phyloP scores from a whole-genome alignment of 2,329 filamentous ascomycete genomes.

The Aspergillus brasiliensis region DNA sequence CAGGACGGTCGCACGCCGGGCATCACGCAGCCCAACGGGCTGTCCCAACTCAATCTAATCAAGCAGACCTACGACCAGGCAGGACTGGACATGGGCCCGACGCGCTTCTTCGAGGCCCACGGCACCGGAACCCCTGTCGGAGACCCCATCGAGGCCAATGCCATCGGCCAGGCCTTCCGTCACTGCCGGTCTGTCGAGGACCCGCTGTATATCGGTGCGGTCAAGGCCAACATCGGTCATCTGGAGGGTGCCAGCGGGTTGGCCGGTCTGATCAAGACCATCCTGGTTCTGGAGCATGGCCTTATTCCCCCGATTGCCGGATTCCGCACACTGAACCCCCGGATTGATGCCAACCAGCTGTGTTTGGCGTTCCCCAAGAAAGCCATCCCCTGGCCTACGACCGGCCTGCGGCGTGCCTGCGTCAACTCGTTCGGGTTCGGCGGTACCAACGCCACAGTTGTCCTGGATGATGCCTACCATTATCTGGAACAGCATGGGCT shows the following conservation, averaged over 20 bases:
- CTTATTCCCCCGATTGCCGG: not conserved
- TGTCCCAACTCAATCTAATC: not conserved
- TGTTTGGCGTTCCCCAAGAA: not conserved
- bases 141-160: not conserved
- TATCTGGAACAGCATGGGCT: not conserved
- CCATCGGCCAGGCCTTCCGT: not conserved
- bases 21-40: not conserved
- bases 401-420: not conserved
- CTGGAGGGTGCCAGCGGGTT: not conserved
- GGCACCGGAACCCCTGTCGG: constrained; percentile 1
- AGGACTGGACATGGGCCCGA: not conserved
- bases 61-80: not conserved
- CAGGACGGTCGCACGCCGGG: constrained; percentile 23
- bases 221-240: not conserved
- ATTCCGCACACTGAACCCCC: not conserved
- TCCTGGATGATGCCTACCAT: constrained; percentile 1
- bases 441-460: constrained; percentile 1
- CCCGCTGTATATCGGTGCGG: not conserved
- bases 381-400: constrained; percentile 1
- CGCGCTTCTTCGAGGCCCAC: constrained; percentile 2
- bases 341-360: not conserved
- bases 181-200: not conserved
- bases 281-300: not conserved
- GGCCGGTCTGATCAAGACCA: not conserved
- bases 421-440: constrained; percentile 8